phyloP scores from a whole-genome alignment of 2,329 filamentous ascomycete species.

The Metarhizium rileyi region DNA sequence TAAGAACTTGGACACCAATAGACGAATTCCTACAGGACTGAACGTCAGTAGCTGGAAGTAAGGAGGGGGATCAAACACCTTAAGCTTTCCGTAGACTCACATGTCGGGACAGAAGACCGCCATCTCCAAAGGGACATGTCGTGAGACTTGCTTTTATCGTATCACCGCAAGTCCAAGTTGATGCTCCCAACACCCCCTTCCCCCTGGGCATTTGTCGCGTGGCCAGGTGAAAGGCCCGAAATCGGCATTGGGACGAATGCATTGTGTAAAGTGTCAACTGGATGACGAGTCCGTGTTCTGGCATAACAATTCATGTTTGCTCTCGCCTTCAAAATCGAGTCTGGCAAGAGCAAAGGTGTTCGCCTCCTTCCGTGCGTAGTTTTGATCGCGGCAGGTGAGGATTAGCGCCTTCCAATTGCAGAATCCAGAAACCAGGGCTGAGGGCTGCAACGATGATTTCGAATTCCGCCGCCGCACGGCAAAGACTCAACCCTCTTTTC shows the following conservation, averaged over 20 bases:
- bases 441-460: not conserved
- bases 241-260: not conserved
- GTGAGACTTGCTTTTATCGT: constrained; percentile 6
- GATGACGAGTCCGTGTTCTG: not conserved
- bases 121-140: constrained; percentile 1
- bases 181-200: constrained; percentile 2
- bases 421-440: not conserved
- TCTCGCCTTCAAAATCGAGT: not conserved
- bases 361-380: not conserved
- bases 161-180: constrained; percentile 3
- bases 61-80: not conserved
- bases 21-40: too few relatives aligned
- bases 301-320: not conserved
- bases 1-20: too few relatives aligned
- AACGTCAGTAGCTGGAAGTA: too few relatives aligned
- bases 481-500: not conserved
- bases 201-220: constrained; percentile 3
- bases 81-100: not conserved
- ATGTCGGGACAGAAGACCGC: not conserved
- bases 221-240: constrained; percentile 7
- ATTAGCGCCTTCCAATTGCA: not conserved
- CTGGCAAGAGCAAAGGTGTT: not conserved
- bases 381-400: not conserved
- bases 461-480: not conserved
- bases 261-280: not conserved